Conservation (phyloP, 352 stramenopile species). For the Globisporangium polare region DNA sequence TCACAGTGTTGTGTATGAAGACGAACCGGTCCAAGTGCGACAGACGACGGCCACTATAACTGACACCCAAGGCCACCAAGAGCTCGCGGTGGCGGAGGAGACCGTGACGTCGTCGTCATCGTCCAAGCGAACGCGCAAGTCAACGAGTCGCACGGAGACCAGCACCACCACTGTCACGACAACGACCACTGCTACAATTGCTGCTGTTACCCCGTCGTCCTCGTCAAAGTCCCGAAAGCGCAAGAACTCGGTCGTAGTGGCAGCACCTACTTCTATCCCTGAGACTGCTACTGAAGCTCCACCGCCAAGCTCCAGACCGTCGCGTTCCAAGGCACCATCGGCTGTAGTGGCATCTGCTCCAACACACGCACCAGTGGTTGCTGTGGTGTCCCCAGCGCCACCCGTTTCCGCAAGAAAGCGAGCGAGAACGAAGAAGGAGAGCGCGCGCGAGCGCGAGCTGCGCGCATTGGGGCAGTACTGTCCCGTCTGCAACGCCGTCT, state of each 20-base stretch:
- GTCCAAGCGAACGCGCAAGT: conserved; percentile 9
- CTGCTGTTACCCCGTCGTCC: background rate
- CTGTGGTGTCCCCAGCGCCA: conserved; percentile 11
- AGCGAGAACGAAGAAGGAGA: conserved; percentile 56
- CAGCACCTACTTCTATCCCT: background rate
- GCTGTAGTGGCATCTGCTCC: conserved; percentile 17
- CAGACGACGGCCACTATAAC: background rate
- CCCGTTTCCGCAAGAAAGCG: conserved; percentile 35
- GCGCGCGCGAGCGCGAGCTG: conserved; percentile 68
- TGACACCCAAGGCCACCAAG: background rate
- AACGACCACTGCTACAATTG: background rate
- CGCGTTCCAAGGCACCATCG: conserved; percentile 8
- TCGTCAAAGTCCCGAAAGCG: conserved; percentile 29
- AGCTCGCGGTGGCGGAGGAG: background rate
- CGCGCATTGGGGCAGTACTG: conserved; percentile 82
- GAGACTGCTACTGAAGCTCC: background rate
- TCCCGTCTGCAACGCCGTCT: conserved; percentile 79
- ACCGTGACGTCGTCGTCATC: background rate
- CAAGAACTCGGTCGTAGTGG: conserved; percentile 14
- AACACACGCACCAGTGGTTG: background rate
- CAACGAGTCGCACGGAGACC: background rate
- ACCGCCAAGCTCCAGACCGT: background rate
- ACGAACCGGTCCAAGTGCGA: background rate
- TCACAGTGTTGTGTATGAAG: background rate
- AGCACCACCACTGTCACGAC: background rate